phyloP scores from a whole-genome alignment of 331 rosid species.

The Arachis monticola region DNA sequence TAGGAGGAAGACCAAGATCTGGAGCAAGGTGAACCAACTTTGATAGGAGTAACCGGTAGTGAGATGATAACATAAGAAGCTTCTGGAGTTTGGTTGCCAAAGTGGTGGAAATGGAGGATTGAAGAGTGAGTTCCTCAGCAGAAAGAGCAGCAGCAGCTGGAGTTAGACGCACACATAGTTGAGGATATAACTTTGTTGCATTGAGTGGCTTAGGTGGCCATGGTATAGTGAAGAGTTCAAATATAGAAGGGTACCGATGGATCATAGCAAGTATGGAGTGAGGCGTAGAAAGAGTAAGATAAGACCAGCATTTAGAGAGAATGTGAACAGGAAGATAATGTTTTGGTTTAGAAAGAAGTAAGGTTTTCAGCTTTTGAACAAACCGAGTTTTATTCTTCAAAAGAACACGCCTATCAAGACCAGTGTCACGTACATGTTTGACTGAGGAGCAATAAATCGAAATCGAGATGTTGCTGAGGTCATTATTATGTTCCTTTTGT shows the following conservation, averaged over 20 bases:
- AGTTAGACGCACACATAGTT: constrained; percentile 88
- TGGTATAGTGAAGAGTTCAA: constrained; percentile 71
- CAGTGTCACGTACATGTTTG: constrained; percentile 74
- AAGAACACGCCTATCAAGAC: constrained; percentile 74
- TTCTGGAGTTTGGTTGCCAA: constrained; percentile 88
- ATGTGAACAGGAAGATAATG: constrained; percentile 76
- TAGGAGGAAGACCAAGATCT: constrained; percentile 88
- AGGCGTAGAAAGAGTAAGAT: constrained; percentile 67
- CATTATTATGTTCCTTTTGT: constrained; percentile 23
- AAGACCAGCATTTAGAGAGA: constrained; percentile 78
- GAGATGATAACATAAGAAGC: constrained; percentile 87
- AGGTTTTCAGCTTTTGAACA: constrained; percentile 78
- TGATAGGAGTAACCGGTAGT: constrained; percentile 65
- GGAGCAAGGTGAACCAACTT: constrained; percentile 93
- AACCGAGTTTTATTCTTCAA: constrained; percentile 69
- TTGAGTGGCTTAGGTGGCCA: constrained; percentile 68
- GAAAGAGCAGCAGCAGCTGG: constrained; percentile 90
- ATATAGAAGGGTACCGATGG: constrained; percentile 79
- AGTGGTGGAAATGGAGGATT: constrained; percentile 52
- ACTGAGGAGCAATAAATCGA: constrained; percentile 61
- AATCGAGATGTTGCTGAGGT: constrained; percentile 19
- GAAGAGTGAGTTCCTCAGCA: constrained; percentile 60
- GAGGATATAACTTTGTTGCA: constrained; percentile 73
- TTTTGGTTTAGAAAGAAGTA: constrained; percentile 88
- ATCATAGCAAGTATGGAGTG: constrained; percentile 79